Base-by-base conservation (phyloP, 192 early-diverging fungal genomes). In the Radiomyces spectabilis region DNA sequence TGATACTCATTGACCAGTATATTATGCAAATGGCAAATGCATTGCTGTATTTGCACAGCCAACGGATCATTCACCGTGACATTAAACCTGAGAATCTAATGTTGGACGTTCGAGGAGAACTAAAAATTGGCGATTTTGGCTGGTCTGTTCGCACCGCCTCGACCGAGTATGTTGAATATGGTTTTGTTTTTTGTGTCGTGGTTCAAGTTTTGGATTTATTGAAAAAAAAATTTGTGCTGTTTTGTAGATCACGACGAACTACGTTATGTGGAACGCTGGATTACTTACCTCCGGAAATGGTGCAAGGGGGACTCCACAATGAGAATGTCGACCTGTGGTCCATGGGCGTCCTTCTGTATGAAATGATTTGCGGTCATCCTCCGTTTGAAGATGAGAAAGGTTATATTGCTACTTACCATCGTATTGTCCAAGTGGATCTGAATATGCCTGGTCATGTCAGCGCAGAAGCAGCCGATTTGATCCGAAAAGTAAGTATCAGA, bases 71-170 rank as follows among this genome's bases (percentile, higher is more conserved):
- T 59, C 95, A 98, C 57, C 74, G 95, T 41, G 95, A 98, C 57
- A 92, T 98, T 57, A 98, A 98, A 68, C 95, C 94, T 19, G 94
- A 96, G 59, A 98, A 98, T 48, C 58, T 98, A 51, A 65, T 98
- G 51, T 64, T 98, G 19, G 90, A 86, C n/a, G 55, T 81, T 15
- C 74, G 88, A 24, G 94, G 91, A 25, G 88, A 94, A 53, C 74
- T 98, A 35, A 96, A 96, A 55, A 94, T 98, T 64, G 89, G 84
- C 12, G 95, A 98, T 73, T 98, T 98, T 79, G 95, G 95, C 1
- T 98, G 95, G 95, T 90, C 88, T 1, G 93, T 98, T 9, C 88
- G 93, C 58, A 82, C 91, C 26, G 85, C 83, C 13, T 77, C 81
- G 45, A 72, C 76, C 46, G 85, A 55, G 61, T 63, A 63, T 39